Conservation (phyloP, 345 rosid genomes). For the Arabidopsis suecica region DNA sequence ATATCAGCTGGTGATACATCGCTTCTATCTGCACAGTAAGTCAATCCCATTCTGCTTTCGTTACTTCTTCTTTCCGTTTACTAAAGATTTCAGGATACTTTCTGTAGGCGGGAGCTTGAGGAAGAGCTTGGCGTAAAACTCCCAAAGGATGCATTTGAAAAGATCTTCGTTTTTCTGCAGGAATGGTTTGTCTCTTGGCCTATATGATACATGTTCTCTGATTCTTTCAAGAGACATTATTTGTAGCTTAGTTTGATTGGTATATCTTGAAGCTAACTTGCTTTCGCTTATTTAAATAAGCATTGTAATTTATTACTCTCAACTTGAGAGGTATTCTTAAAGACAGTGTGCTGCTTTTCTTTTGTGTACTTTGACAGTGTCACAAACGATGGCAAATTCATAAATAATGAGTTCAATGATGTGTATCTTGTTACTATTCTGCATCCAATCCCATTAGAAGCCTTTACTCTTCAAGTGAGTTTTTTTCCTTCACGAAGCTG, state of each 20-base stretch:
- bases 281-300: not conserved
- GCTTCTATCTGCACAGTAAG: slow-evolving; percentile 74
- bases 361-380: slow-evolving; percentile 55
- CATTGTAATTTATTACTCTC: not conserved
- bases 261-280: slow-evolving; percentile 22
- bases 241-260: slow-evolving; percentile 10
- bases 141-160: slow-evolving; percentile 91
- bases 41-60: slow-evolving; percentile 1
- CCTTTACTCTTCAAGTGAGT: slow-evolving; percentile 91
- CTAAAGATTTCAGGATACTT: not conserved
- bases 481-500: not conserved
- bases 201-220: slow-evolving; percentile 6
- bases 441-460: slow-evolving; percentile 88
- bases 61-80: slow-evolving; percentile 9
- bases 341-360: slow-evolving; percentile 14
- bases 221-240: not conserved
- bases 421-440: slow-evolving; percentile 82
- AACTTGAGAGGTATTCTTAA: not conserved
- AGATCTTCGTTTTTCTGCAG: slow-evolving; percentile 70
- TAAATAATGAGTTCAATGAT: slow-evolving; percentile 88
- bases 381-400: slow-evolving; percentile 75
- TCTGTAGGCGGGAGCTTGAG: slow-evolving; percentile 80
- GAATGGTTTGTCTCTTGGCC: slow-evolving; percentile 59
- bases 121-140: slow-evolving; percentile 88
- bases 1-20: slow-evolving; percentile 88